phyloP scores from a whole-genome alignment of 2,329 filamentous ascomycete species.

The Fusarium sp. region DNA sequence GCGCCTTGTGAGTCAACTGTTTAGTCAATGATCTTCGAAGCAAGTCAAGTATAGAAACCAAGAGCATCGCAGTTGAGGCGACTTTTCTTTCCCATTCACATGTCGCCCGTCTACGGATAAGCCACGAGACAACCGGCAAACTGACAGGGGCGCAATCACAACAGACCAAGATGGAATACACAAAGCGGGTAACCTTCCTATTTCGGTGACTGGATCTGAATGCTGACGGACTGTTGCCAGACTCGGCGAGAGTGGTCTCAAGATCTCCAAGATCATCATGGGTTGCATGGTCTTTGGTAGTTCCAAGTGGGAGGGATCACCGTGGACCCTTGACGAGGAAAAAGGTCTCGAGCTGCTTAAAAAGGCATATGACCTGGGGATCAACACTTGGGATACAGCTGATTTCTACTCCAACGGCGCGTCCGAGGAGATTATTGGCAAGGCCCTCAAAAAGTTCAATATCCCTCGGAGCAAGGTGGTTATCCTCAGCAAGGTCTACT shows the following conservation, averaged over 20 bases:
- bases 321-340: slow-evolving; percentile 37
- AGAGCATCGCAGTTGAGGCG: background rate
- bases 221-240: slow-evolving; percentile 33
- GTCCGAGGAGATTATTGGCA: slow-evolving; percentile 67
- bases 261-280: slow-evolving; percentile 55
- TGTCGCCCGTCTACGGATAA: background rate
- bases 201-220: slow-evolving; percentile 1
- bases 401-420: slow-evolving; percentile 68
- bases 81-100: background rate
- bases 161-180: slow-evolving; percentile 35
- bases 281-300: slow-evolving; percentile 52
- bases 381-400: slow-evolving; percentile 67
- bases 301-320: slow-evolving; percentile 48
- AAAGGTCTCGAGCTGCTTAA: slow-evolving; percentile 69
- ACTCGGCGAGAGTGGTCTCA: slow-evolving; percentile 54
- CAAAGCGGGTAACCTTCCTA: slow-evolving; percentile 18
- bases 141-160: slow-evolving; percentile 2
- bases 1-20: slow-evolving; percentile 1
- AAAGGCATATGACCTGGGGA: slow-evolving; percentile 70
- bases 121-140: background rate
- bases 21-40: background rate
- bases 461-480: slow-evolving; percentile 68
- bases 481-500: slow-evolving; percentile 63
- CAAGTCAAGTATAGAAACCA: background rate
- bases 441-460: slow-evolving; percentile 69